phyloP scores from a whole-genome alignment of 768 basidiomycete species.

The Naganishia randhawae region DNA sequence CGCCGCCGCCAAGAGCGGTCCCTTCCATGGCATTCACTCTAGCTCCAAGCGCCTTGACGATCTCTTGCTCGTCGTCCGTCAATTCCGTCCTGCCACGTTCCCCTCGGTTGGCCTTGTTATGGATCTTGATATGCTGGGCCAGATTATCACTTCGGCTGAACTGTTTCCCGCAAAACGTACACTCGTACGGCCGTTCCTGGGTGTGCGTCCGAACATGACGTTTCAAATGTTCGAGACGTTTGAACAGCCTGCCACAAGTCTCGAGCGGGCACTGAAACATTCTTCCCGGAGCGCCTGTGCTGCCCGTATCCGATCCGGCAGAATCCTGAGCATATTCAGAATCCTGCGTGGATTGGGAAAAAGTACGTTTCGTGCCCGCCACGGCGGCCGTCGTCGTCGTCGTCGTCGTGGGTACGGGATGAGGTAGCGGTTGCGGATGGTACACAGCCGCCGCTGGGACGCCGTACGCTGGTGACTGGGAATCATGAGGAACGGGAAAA shows the following conservation, averaged over 20 bases:
- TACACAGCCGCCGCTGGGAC: neutral
- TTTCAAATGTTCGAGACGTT: constrained; percentile 84
- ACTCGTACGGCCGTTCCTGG: constrained; percentile 77
- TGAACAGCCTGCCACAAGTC: constrained; percentile 80
- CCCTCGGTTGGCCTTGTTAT: constrained; percentile 51
- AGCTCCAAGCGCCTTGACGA: neutral
- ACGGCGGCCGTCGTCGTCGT: neutral
- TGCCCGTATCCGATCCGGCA: neutral
- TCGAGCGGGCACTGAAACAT: constrained; percentile 77
- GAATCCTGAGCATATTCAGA: constrained; percentile 10
- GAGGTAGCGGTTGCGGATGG: neutral
- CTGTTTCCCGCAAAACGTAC: constrained; percentile 68
- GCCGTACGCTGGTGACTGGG: neutral
- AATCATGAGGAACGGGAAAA: neutral
- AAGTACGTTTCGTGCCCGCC: neutral
- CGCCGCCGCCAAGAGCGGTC: neutral
- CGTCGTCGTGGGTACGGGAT: neutral
- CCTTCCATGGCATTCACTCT: neutral
- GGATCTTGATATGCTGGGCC: constrained; percentile 79
- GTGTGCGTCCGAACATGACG: constrained; percentile 85
- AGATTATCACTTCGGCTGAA: constrained; percentile 89
- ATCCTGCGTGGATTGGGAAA: neutral
- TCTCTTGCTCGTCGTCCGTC: neutral
- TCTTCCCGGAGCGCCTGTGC: constrained; percentile 22
- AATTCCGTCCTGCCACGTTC: neutral